Evolutionary conservation across 257 asterid genomes (phyloP), one percentile per base, ranked within the genome.

Genomic region (Fraxinus quadrangulata): DNA sequence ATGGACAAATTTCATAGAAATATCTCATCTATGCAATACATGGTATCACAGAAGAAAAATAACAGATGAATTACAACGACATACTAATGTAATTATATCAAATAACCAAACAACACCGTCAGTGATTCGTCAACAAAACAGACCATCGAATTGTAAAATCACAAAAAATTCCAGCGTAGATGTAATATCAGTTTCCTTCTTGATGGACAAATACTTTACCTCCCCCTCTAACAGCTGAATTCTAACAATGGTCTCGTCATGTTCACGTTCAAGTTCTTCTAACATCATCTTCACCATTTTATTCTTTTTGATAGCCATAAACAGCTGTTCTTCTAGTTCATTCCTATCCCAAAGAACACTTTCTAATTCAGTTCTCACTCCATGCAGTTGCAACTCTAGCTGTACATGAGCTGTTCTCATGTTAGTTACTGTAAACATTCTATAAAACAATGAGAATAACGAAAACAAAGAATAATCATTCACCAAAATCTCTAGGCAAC

Each of bases 201-300:
- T 4, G 7, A 54, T 54, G 63, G 63, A n/a, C 14, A 3, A 7
- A 77, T 34, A n/a, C 26, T 19, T 69, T 78, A 87, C 94, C 97
- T 91, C 90, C 30, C 31, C 79, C 78, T 86, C 83, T 69, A 91
- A 79, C 21, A 77, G 80, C 80, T 93, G 83, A 61, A 88, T 83
- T 81, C 86, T 86, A 72, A 66, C 65, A 54, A 90, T 79, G 47
- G 92, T 88, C 78, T 88, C 86, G 0, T 86, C 92, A 14, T 89
- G 90, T 82, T 91, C 92, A 37, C 83, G 88, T 63, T 93, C 91
- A 16, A 93, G 91, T 81, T 93, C 97, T 72, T 74, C 82, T 71
- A 87, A 72, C 87, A 88, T 81, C 67, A 30, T 72, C 78, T 85
- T 87, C 82, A 82, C 74, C 81, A 78, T 54, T 61, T 65, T 39